These are phyloP conservation scores for Diaporthe amygdali DNA, from an alignment of 2,329 filamentous ascomycete genomes.

Conservation along the genomic window DNA sequence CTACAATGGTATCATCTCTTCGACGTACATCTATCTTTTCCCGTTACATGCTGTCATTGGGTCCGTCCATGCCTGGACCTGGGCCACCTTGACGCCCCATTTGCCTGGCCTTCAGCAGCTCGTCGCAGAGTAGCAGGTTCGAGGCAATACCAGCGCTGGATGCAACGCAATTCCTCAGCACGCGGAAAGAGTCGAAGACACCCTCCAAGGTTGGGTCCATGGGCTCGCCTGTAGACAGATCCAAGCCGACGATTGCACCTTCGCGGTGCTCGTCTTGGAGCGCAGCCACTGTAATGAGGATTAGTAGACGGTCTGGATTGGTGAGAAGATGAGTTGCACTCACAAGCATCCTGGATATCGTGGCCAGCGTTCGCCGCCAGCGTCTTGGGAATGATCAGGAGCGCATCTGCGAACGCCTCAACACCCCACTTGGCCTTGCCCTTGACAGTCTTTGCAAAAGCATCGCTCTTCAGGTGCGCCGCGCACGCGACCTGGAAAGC, in stretches of 20 bases:
- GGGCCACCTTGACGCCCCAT: slow-evolving; percentile 76
- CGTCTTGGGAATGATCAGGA: slow-evolving; percentile 96
- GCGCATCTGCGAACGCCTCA: slow-evolving; percentile 90
- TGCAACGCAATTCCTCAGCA: slow-evolving; percentile 90
- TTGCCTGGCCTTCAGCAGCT: slow-evolving; percentile 96
- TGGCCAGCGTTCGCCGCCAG: slow-evolving; percentile 94
- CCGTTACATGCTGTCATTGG: slow-evolving; percentile 43
- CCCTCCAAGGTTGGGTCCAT: slow-evolving; percentile 96
- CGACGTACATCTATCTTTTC: slow-evolving; percentile 14
- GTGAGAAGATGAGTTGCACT: slow-evolving; percentile 44
- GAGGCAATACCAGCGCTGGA: slow-evolving; percentile 95
- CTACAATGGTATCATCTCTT: slow-evolving; percentile 43
- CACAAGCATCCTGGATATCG: slow-evolving; percentile 93
- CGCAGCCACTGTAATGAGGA: slow-evolving; percentile 69
- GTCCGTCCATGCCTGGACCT: slow-evolving; percentile 69
- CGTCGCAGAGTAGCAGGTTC: slow-evolving; percentile 93
- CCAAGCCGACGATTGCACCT: slow-evolving; percentile 84
- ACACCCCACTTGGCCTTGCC: slow-evolving; percentile 98
- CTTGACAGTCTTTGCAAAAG: slow-evolving; percentile 89
- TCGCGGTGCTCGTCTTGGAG: slow-evolving; percentile 86
- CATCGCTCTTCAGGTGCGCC: slow-evolving; percentile 83
- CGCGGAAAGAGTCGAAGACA: slow-evolving; percentile 95
- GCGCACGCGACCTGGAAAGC: slow-evolving; percentile 96
- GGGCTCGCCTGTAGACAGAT: slow-evolving; percentile 84
- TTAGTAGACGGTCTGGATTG: slow-evolving; percentile 18